Evolutionary conservation across 1,284 basidiomycete genomes (phyloP), one percentile per base, ranked within the genome.

Genomic region (Naganishia liquefaciens): DNA sequence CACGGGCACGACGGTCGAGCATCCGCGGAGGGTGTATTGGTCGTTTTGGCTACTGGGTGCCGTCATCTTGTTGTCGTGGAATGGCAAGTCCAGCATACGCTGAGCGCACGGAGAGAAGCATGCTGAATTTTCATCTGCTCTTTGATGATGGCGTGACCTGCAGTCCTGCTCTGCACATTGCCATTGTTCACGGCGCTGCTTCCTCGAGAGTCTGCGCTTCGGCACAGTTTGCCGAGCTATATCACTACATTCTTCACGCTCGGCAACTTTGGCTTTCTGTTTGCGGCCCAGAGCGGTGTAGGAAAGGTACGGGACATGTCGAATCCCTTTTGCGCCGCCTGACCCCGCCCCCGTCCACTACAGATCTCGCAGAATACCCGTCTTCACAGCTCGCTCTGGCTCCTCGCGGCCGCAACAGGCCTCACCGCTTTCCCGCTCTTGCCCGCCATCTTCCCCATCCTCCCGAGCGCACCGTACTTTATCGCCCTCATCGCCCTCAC

Each of bases 11-110:
- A n/a, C n/a, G 10, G 33, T 7, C 4, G 44, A 37, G 66, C 55
- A 65, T 33, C 21, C 52, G 17, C 62, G 25, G n/a, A 37, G 46
- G 39, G 51, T 55, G 15, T 66, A 62, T 28, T 66, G 68, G 68
- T 54, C 70, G 60, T 79, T 79, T 65, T 79, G 77, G 76, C 69
- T 71, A 2, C 66, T 79, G 10, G 78, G 78, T 17, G 78, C 77
- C 2, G 78, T 76, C 17, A 71, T 77, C 46, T 67, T 79, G 28
- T 68, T 79, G 28, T 69, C 70, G 5, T 79, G 78, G 78, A 79
- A 77, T 66, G 77, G 78, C 77, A 65, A 64, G 78, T 71, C n/a
- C n/a, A n/a, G 44, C 19, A 10, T 15, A 42, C 40, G 19, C 19
- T n/a, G n/a, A n/a, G n/a, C n/a, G n/a, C n/a, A n/a, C n/a, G n/a